A percentile compares a stretch with the other conserved stretches of the same genome.
Conservation (phyloP, 495 filamentous ascomycete species). For the Penicillium ucsense region DNA sequence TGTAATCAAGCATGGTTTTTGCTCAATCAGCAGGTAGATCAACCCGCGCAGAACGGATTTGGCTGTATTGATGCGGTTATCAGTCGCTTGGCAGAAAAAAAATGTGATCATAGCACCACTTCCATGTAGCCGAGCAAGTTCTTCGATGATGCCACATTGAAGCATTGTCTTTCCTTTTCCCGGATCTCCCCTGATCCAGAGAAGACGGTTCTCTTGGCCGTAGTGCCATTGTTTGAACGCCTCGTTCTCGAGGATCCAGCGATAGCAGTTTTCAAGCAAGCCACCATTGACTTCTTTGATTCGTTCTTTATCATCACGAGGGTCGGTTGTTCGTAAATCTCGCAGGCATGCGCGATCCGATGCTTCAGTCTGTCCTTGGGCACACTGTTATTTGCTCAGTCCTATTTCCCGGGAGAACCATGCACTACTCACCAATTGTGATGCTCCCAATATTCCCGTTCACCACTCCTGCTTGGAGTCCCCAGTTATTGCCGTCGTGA, state of each 20-base stretch:
- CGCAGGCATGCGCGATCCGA: neutral
- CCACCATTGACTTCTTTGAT: conserved; percentile 19
- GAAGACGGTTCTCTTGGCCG: neutral
- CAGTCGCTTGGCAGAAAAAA: conserved; percentile 41
- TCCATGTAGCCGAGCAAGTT: conserved; percentile 11
- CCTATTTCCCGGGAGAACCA: no score
- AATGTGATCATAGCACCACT: conserved; percentile 18
- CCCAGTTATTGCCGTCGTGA: no score
- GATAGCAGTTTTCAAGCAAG: conserved; percentile 29
- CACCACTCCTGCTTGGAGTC: no score
- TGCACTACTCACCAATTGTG: no score
- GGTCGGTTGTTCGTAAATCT: conserved; percentile 21
- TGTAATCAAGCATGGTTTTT: conserved; percentile 21
- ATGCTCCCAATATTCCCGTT: no score
- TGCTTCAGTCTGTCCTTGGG: no score
- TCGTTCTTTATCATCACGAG: conserved; percentile 26
- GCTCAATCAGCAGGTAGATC: conserved; percentile 26
- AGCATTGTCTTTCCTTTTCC: conserved; percentile 33
- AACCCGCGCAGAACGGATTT: conserved; percentile 32
- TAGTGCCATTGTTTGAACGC: conserved; percentile 21
- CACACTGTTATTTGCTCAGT: no score
- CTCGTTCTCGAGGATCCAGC: conserved; percentile 31
- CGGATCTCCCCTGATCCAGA: conserved; percentile 21
- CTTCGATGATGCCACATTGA: conserved; percentile 30
- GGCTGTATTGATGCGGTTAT: conserved; percentile 26